Base-by-base conservation (phyloP, 495 filamentous ascomycete genomes). In the Collariella sp. region DNA sequence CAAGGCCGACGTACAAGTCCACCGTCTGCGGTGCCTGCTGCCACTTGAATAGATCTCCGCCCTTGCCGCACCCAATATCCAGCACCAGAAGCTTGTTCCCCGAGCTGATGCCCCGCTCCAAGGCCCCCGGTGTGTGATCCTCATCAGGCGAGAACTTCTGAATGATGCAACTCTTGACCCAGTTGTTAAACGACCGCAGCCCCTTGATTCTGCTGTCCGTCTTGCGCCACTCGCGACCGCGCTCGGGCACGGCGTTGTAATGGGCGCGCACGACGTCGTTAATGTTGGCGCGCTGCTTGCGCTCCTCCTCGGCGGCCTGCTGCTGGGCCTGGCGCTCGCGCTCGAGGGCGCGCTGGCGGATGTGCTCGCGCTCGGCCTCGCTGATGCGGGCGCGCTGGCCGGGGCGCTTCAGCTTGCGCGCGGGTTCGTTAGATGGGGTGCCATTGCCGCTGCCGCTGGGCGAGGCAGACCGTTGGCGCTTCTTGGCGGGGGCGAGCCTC, bases 51-150 rank as follows among this genome's bases (percentile, higher is more conserved):
- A 98, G 69, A 69, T 98, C 93, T 23, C 93, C 93, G 10, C 93
- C 93, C 69, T 98, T 98, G 20, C 93, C 93, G 68, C 93, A 98
- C 23, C 94, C 93, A 62, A 98, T 80, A 62, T 98, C 93, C 39
- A 98, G 77, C 19, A 98, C 88, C 7, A 88, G 72, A 20, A 96
- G 69, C 50, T 79, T 78, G 48, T 81, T 72, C 3, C 73, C 71
- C 12, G 77, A 62, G 50, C 58, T 61, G 39, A 61, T 76, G 22
- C 76, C 75, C 31, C 76, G 77, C 56, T 87, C 80, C 52, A 71
- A 73, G 10, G 77, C 70, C 7, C 72, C 75, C 12, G 76, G 76
- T 0, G 80, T 68, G 26, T 76, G 64, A 40, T 85, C 81, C 67
- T 95, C 90, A 46, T 84, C 83, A 0, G 88, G 89, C 2, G 88